Base-by-base conservation (phyloP, 176 grass and related monocot species). In the Raddia distichophylla region DNA sequence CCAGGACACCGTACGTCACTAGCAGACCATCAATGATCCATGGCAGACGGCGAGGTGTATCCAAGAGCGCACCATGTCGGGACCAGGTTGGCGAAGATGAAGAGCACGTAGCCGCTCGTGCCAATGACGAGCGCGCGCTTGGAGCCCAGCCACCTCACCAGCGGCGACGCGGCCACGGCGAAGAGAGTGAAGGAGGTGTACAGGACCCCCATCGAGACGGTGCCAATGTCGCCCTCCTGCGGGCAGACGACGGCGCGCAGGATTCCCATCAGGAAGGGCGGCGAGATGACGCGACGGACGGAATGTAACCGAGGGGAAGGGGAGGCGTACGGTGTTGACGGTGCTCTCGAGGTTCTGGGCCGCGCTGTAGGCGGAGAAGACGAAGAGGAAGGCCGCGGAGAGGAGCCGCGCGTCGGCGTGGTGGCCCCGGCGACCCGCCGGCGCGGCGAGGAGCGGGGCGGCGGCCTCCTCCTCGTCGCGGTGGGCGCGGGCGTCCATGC, bases 141-240 rank as follows among this genome's bases (percentile, higher is more conserved):
- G 15, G 93, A 78, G 2, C 93, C 93, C 1, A 98, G 13, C 74
- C 74, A 22, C 55, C 65, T 84, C 8, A 98, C 92, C 0, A 98
- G 52, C 0, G 88, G 93, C 50, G 90, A 95, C 13, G 93, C 82
- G 9, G 75, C 68, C 8, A 93, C 75, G 4, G 93, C 74, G 84
- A 98, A 98, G 58, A 98, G 67, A 27, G 93, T 98, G 64, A 98
- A 91, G 22, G 92, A 98, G 14, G 90, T 78, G 88, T 95, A 98
- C 1, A 98, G 9, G 19, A 91, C 86, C 64, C 90, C 96, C 47
- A 98, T 67, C 10, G 93, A 93, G 11, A 87, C 90, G 8, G 91
- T 98, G 42, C 96, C 93, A 61, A 98, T 22, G 71, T 78, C 80
- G 67, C 73, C 90, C 10, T 95, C 90, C 96, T 98, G 72, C 76